phyloP scores from a whole-genome alignment of 768 basidiomycete genomes.

The Cantharellus cinnabarinus region DNA sequence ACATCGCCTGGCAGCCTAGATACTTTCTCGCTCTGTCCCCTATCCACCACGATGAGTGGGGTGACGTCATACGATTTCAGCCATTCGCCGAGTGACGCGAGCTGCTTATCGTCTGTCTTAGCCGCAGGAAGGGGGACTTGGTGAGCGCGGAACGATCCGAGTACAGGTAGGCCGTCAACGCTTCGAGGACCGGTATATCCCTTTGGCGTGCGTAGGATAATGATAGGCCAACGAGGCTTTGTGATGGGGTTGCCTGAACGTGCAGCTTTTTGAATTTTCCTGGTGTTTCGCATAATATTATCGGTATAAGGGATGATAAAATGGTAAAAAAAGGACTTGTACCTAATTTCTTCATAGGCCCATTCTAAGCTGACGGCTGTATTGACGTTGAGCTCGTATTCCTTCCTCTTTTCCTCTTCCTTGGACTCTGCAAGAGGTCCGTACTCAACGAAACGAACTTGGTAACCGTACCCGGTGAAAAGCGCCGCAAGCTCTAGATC shows the following conservation, averaged over 20 bases:
- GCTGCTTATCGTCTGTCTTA: slow-evolving; percentile 41
- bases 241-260: slow-evolving; percentile 53
- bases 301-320: neutral
- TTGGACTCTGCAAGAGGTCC: slow-evolving; percentile 20
- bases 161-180: slow-evolving; percentile 49
- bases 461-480: slow-evolving; percentile 74
- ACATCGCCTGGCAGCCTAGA: too few species aligned
- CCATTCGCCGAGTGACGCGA: slow-evolving; percentile 47
- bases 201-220: slow-evolving; percentile 75
- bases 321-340: neutral
- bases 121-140: slow-evolving; percentile 72
- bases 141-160: slow-evolving; percentile 69
- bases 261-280: slow-evolving; percentile 58
- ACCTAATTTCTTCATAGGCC: slow-evolving; percentile 45
- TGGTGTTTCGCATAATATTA: neutral
- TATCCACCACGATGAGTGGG: slow-evolving; percentile 34
- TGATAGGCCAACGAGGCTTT: slow-evolving; percentile 82
- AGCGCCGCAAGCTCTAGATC: slow-evolving; percentile 57
- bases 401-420: slow-evolving; percentile 20
- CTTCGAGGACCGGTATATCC: slow-evolving; percentile 50
- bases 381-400: slow-evolving; percentile 38
- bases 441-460: slow-evolving; percentile 59
- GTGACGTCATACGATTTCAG: slow-evolving; percentile 46
- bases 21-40: slow-evolving; percentile 4
- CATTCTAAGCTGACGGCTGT: slow-evolving; percentile 69